These are phyloP conservation scores for Camellia lanceoleosa DNA, from an alignment of 148 eudicot species.

Conservation along the genomic window DNA sequence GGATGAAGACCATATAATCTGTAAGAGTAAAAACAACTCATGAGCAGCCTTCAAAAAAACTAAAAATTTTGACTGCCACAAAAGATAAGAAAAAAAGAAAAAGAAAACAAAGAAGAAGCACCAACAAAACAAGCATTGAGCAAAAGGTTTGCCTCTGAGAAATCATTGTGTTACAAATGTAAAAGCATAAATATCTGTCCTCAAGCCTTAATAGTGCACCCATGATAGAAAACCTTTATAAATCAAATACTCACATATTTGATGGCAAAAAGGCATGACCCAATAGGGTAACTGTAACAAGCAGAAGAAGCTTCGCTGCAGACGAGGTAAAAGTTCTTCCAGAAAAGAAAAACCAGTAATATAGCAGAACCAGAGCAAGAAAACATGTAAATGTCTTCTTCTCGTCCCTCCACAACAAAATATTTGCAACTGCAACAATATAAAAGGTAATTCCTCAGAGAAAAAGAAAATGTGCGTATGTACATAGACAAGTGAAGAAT, in stretches of 20 bases:
- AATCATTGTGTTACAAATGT: not conserved
- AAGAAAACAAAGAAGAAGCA: not conserved
- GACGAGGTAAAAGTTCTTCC: constrained; percentile 76
- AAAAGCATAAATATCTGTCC: not conserved
- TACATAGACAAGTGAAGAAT: not conserved
- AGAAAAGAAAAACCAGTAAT: constrained; percentile 72
- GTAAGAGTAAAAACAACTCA: not conserved
- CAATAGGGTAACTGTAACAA: constrained; percentile 38
- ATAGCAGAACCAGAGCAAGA: constrained; percentile 42
- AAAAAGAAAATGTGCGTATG: not conserved
- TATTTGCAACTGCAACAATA: constrained; percentile 76
- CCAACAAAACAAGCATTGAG: constrained; percentile 5
- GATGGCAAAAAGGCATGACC: constrained; percentile 54
- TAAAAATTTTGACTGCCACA: not conserved
- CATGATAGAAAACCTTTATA: not conserved
- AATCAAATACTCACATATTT: constrained; percentile 56
- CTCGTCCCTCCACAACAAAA: constrained; percentile 93
- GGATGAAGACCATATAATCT: not conserved
- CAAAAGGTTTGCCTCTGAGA: not conserved
- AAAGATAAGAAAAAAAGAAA: not conserved
- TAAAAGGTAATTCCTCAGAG: constrained; percentile 9
- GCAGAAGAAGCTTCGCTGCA: constrained; percentile 60
- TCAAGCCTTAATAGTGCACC: not conserved
- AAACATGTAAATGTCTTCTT: constrained; percentile 75
- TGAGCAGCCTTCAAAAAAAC: not conserved